A percentile compares a stretch with the other conserved stretches of the same genome.
Conservation (phyloP, 2,329 filamentous ascomycete genomes). For the Coniochaeta prunicola region DNA sequence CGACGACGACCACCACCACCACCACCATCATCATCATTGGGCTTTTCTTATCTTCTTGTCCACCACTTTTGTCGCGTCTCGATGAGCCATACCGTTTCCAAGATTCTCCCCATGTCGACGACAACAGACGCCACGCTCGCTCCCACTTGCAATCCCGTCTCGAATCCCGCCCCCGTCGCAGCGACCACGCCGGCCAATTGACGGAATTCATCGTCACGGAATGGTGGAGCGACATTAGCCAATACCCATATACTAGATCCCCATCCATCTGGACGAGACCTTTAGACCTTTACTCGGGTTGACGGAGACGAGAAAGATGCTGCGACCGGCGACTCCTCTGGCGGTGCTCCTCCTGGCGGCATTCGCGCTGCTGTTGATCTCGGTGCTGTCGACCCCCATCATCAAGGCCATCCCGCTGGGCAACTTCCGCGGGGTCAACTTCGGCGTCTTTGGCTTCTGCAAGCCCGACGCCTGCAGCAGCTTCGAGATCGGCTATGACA, state of each 20-base stretch:
- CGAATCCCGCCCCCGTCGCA: background rate
- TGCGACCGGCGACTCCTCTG: constrained; percentile 88
- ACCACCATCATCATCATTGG: too few relatives aligned
- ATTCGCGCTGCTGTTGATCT: constrained; percentile 77
- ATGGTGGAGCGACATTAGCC: background rate
- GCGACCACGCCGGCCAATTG: background rate
- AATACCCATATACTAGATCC: too few relatives aligned
- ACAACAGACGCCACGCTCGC: background rate
- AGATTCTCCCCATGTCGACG: constrained; percentile 1
- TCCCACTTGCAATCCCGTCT: background rate
- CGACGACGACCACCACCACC: too few relatives aligned
- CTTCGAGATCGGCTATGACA: constrained; percentile 79
- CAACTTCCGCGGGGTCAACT: constrained; percentile 66
- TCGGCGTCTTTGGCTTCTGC: constrained; percentile 92
- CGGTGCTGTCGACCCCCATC: constrained; percentile 85
- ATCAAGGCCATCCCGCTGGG: constrained; percentile 80
- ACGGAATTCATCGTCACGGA: background rate
- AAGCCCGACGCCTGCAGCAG: constrained; percentile 56
- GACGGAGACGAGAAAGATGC: too few relatives aligned
- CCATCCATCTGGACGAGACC: too few relatives aligned
- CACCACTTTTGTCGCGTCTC: too few relatives aligned
- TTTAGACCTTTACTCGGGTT: too few relatives aligned
- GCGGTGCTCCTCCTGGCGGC: constrained; percentile 77
- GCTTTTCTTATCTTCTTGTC: background rate
- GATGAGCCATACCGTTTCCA: background rate